These are phyloP conservation scores for Solanum medicagineum DNA, from an alignment of 257 asterid genomes.

Conservation along the genomic window DNA sequence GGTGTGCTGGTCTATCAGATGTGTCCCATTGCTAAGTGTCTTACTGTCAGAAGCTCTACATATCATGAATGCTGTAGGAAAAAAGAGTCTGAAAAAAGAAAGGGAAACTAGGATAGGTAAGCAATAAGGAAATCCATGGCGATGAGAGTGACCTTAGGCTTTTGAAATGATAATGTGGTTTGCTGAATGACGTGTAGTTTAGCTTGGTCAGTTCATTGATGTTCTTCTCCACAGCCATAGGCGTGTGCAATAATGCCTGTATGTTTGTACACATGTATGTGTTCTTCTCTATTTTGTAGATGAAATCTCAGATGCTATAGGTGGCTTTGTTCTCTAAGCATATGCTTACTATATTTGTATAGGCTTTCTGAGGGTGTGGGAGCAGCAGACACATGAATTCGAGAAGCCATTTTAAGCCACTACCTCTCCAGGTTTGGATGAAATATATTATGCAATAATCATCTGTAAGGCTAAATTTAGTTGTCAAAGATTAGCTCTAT, in stretches of 20 bases:
- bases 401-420: constrained; percentile 36
- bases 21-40: not conserved
- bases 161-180: not conserved
- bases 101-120: not conserved
- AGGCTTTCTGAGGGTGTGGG: constrained; percentile 47
- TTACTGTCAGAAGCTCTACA: not conserved
- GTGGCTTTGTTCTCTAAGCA: not conserved
- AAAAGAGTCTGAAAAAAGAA: not conserved
- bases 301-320: not conserved
- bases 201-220: not conserved
- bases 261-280: not conserved
- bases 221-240: not conserved
- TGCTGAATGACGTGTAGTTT: not conserved
- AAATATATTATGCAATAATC: not conserved
- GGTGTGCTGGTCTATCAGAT: not conserved
- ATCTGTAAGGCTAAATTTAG: not conserved
- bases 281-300: not conserved
- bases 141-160: not conserved
- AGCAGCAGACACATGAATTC: constrained; percentile 43
- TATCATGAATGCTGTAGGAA: not conserved
- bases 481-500: not conserved
- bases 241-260: not conserved
- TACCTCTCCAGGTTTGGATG: not conserved
- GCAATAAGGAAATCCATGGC: not conserved
- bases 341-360: not conserved